Evolutionary conservation across 306 rosid species (phyloP).

Genomic region (Casuarina glauca): DNA sequence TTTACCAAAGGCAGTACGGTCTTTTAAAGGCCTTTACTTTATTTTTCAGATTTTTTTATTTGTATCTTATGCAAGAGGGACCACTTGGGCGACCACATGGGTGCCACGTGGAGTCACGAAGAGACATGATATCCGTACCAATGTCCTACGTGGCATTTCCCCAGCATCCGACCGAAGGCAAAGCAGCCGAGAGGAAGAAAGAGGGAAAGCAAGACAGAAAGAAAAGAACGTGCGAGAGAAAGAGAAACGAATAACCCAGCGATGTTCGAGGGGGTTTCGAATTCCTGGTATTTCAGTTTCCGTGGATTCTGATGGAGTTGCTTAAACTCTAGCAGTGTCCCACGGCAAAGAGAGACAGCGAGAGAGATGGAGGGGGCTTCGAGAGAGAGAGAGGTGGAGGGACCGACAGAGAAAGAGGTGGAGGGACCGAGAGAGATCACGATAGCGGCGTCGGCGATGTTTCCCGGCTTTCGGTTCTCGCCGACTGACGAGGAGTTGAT

Average conservation of each 20-base stretch:
- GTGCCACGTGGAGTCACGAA: neutral
- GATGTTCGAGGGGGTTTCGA: neutral
- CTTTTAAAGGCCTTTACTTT: too few relatives aligned
- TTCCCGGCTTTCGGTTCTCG: conserved; percentile 93
- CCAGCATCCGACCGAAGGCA: neutral
- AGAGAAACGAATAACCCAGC: conserved; percentile 3
- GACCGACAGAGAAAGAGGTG: conserved; percentile 24
- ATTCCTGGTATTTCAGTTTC: neutral
- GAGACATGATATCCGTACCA: neutral
- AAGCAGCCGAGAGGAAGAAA: neutral
- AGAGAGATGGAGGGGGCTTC: neutral
- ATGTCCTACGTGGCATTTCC: neutral
- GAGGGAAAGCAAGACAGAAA: neutral
- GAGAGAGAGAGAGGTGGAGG: conserved; percentile 19
- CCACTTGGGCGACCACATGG: neutral
- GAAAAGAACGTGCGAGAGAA: neutral
- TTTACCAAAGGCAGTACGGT: too few relatives aligned
- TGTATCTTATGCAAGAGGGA: neutral
- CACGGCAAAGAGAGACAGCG: neutral
- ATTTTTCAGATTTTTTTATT: too few relatives aligned
- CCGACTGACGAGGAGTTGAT: conserved; percentile 94
- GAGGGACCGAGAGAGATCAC: conserved; percentile 58
- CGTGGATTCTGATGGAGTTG: neutral
- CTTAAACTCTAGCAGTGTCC: neutral
- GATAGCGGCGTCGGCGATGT: conserved; percentile 64